Conservation (phyloP, 441 rosid species). For the Lepidium campestre region DNA sequence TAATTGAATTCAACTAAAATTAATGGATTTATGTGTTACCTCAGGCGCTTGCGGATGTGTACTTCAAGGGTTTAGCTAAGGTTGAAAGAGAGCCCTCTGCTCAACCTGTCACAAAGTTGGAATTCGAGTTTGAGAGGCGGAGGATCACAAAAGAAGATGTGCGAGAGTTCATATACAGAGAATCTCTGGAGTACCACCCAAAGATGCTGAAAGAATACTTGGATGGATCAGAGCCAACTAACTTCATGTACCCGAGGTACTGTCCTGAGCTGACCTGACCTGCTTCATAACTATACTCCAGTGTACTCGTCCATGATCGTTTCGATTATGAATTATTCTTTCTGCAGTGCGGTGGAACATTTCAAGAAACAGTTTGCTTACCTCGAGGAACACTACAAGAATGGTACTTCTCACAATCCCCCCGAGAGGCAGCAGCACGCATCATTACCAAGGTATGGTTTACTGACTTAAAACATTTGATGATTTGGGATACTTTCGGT, state of each 20-base stretch:
- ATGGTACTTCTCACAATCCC: slow-evolving; percentile 71
- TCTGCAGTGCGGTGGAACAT: slow-evolving; percentile 91
- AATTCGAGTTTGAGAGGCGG: slow-evolving; percentile 95
- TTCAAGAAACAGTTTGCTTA: slow-evolving; percentile 95
- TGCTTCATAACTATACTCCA: slow-evolving; percentile 6
- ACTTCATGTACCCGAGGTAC: slow-evolving; percentile 96
- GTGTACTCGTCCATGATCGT: background rate
- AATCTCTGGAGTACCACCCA: slow-evolving; percentile 89
- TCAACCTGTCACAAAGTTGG: slow-evolving; percentile 92
- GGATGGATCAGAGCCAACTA: slow-evolving; percentile 88
- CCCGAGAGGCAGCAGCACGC: slow-evolving; percentile 93
- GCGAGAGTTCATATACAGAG: slow-evolving; percentile 87
- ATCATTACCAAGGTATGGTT: slow-evolving; percentile 77
- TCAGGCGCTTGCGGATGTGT: slow-evolving; percentile 94
- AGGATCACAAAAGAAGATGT: slow-evolving; percentile 94
- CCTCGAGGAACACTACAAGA: slow-evolving; percentile 91
- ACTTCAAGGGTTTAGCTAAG: slow-evolving; percentile 89
- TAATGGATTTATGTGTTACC: slow-evolving; percentile 12
- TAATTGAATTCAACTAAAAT: background rate
- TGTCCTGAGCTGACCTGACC: background rate
- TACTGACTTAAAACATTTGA: background rate
- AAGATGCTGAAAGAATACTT: slow-evolving; percentile 82
- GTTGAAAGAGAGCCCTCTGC: slow-evolving; percentile 97
- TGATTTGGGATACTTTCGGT: background rate
- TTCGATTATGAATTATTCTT: background rate